Evolutionary conservation across 2,329 filamentous ascomycete genomes (phyloP).

Genomic region (Fusarium subtropicale): DNA sequence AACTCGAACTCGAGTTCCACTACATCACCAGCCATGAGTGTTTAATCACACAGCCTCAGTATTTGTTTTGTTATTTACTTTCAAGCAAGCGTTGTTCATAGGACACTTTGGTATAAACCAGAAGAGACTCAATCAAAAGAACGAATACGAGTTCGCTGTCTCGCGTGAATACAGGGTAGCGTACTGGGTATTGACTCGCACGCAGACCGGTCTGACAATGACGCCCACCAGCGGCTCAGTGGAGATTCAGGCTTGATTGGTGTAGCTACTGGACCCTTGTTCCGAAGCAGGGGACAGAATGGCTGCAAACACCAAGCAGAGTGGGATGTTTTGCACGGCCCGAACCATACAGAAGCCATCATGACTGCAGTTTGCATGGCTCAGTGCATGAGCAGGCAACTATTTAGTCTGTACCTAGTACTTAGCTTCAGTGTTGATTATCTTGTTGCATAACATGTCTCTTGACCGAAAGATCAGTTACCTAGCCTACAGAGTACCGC

Average conservation of each 20-base stretch:
- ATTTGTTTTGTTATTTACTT: neutral
- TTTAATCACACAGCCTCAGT: neutral
- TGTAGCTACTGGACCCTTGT: constrained; percentile 21
- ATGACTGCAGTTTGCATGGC: constrained; percentile 13
- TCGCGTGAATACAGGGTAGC: constrained; percentile 6
- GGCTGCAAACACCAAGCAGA: constrained; percentile 17
- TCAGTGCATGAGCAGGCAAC: constrained; percentile 4
- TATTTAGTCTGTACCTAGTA: neutral
- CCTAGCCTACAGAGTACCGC: neutral
- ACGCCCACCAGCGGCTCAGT: constrained; percentile 20
- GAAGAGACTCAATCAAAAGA: neutral
- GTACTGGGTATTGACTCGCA: neutral
- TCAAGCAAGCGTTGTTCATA: neutral
- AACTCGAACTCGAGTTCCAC: constrained; percentile 12
- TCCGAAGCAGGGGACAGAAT: constrained; percentile 21
- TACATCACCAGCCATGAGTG: constrained; percentile 7
- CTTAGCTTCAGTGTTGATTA: neutral
- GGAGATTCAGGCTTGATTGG: constrained; percentile 35
- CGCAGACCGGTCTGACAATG: constrained; percentile 21
- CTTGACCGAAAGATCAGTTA: constrained; percentile 13
- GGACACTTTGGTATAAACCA: neutral
- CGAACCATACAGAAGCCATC: constrained; percentile 29
- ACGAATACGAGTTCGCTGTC: neutral
- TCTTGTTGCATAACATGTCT: neutral
- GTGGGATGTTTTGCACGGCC: constrained; percentile 30